Percentiles rank a stretch among this genome's conserved stretches.
Conservation (phyloP, 768 basidiomycete genomes). For the Ramaria rubella region DNA sequence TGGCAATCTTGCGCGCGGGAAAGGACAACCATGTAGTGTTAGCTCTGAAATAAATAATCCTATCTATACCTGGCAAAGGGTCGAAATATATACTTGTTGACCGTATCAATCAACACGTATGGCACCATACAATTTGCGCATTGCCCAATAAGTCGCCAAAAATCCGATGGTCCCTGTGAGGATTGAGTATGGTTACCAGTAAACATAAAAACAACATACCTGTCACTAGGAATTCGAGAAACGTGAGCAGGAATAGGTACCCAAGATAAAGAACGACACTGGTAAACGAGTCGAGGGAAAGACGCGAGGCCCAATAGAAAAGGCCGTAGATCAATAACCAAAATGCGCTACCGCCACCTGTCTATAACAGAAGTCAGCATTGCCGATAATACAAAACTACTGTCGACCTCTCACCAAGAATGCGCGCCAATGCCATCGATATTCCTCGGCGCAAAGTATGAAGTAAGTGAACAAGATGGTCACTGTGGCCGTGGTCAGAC, state of each 20-base stretch:
- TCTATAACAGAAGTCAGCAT: slow-evolving; percentile 20
- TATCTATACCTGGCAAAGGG: too few species aligned
- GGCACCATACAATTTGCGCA: slow-evolving; percentile 72
- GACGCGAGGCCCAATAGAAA: slow-evolving; percentile 81
- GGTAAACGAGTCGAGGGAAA: slow-evolving; percentile 78
- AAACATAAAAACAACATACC: slow-evolving; percentile 39
- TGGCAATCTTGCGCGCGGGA: slow-evolving; percentile 67
- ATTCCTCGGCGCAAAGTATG: slow-evolving; percentile 89
- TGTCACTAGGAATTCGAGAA: slow-evolving; percentile 85
- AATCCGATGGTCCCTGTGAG: slow-evolving; percentile 85
- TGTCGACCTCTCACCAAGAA: not conserved
- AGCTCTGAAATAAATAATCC: slow-evolving; percentile 26
- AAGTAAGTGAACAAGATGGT: slow-evolving; percentile 89
- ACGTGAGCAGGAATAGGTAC: slow-evolving; percentile 74
- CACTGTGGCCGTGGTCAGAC: slow-evolving; percentile 84
- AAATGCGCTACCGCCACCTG: slow-evolving; percentile 86
- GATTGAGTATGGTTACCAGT: slow-evolving; percentile 5
- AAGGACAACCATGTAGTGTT: slow-evolving; percentile 65
- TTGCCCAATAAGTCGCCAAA: slow-evolving; percentile 86
- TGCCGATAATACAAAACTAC: not conserved
- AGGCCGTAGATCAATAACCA: slow-evolving; percentile 88
- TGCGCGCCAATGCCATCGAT: slow-evolving; percentile 44
- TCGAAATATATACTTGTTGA: slow-evolving; percentile 5
- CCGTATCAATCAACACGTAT: slow-evolving; percentile 61
- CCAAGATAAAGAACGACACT: slow-evolving; percentile 84